Evolutionary conservation across 495 filamentous ascomycete genomes (phyloP).

Genomic region (Trichoderma gamsii): DNA sequence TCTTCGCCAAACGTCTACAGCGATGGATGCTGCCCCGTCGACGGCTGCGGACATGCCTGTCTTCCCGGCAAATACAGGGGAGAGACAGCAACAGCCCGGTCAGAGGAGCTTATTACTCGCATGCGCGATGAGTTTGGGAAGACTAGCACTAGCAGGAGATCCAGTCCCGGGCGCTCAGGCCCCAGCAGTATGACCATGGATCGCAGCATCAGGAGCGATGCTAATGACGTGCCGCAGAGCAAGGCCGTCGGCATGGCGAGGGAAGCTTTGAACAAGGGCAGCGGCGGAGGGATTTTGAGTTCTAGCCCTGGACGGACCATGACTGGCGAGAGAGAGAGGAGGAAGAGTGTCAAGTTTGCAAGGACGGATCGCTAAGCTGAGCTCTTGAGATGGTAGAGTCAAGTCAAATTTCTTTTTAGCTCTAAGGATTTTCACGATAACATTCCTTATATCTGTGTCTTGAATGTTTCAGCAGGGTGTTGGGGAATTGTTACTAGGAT

Average conservation of each 20-base stretch:
- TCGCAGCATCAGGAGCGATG: slow-evolving; percentile 26
- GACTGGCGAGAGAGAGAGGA: slow-evolving; percentile 37
- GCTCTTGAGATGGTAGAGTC: background rate
- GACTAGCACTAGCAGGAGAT: slow-evolving; percentile 17
- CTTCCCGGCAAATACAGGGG: slow-evolving; percentile 56
- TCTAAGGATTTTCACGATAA: background rate
- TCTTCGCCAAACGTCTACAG: slow-evolving; percentile 29
- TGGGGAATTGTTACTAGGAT: background rate
- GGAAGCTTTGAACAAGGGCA: slow-evolving; percentile 31
- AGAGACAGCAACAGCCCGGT: slow-evolving; percentile 32
- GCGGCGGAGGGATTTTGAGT: slow-evolving; percentile 32
- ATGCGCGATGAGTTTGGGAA: slow-evolving; percentile 17
- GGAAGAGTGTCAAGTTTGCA: slow-evolving; percentile 52
- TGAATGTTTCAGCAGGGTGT: background rate
- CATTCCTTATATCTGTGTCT: slow-evolving; percentile 1
- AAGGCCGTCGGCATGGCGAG: slow-evolving; percentile 48
- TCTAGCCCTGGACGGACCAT: slow-evolving; percentile 35
- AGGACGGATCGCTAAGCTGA: slow-evolving; percentile 18
- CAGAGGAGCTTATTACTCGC: slow-evolving; percentile 31
- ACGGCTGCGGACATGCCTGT: slow-evolving; percentile 69
- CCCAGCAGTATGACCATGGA: background rate
- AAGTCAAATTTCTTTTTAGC: background rate
- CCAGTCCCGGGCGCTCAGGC: background rate
- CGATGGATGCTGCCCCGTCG: slow-evolving; percentile 67
- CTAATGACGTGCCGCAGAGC: slow-evolving; percentile 43